A percentile compares a stretch with the other conserved stretches of the same genome.
These are phyloP conservation scores for Knufia fluminis DNA, from an alignment of 2,329 filamentous ascomycete species.

Conservation along the genomic window DNA sequence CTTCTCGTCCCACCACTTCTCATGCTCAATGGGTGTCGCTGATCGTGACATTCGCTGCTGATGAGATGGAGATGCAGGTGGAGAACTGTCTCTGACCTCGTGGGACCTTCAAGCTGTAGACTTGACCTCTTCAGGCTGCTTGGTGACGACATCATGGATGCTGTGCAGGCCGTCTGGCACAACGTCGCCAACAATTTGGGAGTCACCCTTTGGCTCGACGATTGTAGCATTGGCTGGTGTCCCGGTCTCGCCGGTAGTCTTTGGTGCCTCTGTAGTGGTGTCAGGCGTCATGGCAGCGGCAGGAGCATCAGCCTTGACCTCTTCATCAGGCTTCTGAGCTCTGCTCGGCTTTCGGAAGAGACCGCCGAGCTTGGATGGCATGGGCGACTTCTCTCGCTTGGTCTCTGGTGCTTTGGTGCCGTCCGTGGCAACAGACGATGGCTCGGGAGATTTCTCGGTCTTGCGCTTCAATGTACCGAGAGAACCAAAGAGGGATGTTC, in stretches of 20 bases:
- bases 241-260: conserved; percentile 4
- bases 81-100: conserved; percentile 23
- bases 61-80: conserved; percentile 22
- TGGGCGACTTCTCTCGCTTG: conserved; percentile 32
- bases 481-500: conserved; percentile 46
- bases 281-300: conserved; percentile 26
- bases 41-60: conserved; percentile 20
- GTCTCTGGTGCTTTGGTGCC: conserved; percentile 26
- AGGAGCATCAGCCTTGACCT: conserved; percentile 19
- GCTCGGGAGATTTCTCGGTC: conserved; percentile 37
- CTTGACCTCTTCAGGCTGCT: conserved; percentile 20
- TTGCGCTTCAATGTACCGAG: conserved; percentile 45
- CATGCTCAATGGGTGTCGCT: conserved; percentile 24
- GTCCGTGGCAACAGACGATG: conserved; percentile 36
- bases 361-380: conserved; percentile 34
- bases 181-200: conserved; percentile 15
- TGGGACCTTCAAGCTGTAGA: conserved; percentile 24
- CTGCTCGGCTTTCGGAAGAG: conserved; percentile 43
- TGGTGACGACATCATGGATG: conserved; percentile 11
- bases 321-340: conserved; percentile 33
- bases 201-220: conserved; percentile 14
- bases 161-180: conserved; percentile 14
- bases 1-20: conserved; percentile 26
- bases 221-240: conserved; percentile 25
- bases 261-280: conserved; percentile 11